Evolutionary conservation across 2,329 filamentous ascomycete species (phyloP), one percentile per base, ranked within the genome.

Genomic region (Knufia petricola): DNA sequence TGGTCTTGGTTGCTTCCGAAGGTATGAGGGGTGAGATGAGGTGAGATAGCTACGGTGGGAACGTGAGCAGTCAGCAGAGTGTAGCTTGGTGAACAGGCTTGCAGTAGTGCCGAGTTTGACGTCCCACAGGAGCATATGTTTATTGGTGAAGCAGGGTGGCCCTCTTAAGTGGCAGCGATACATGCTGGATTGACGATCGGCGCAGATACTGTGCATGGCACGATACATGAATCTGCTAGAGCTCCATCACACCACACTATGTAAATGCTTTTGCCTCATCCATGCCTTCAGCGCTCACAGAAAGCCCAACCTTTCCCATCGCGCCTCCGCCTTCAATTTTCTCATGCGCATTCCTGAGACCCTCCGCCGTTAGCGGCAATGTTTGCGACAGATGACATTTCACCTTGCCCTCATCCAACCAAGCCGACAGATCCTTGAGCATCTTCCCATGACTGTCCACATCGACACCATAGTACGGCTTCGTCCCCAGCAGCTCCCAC

Each of bases 401-500:
- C 30, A 71, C 55, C 7, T 50, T 59, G 1, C 65, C 66, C 2
- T 61, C 53, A 42, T 69, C 67, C 12, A 70, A 28, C 38, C 63
- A 51, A 37, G 52, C 48, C 1, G 58, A 55, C 42, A 72, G 52
- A 44, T 66, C 58, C 49, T 64, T 60, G 37, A 70, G 59, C 37
- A 69, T 68, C 38, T 58, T 57, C n/a, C 64, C 62, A 55, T 71
- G 67, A 46, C 62, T 64, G 31, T 67, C 64, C 23, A 64, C 44
- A 24, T 65, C 59, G n/a, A 66, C 62, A 15, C 61, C 55, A 48
- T 71, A 66, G 53, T 66, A 69, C 2, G 63, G 60, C 19, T 69
- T 67, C 1, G 67, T 67, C 1, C 66, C 67, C 8, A 72, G 41
- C 54, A 68, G 60, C 53, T 62, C 64, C 68, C 69, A 72, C 2